A percentile compares a stretch with the other conserved stretches of the same genome.
Conservation (phyloP, 768 basidiomycete genomes). For the Dictyophora rubrovolvata region DNA sequence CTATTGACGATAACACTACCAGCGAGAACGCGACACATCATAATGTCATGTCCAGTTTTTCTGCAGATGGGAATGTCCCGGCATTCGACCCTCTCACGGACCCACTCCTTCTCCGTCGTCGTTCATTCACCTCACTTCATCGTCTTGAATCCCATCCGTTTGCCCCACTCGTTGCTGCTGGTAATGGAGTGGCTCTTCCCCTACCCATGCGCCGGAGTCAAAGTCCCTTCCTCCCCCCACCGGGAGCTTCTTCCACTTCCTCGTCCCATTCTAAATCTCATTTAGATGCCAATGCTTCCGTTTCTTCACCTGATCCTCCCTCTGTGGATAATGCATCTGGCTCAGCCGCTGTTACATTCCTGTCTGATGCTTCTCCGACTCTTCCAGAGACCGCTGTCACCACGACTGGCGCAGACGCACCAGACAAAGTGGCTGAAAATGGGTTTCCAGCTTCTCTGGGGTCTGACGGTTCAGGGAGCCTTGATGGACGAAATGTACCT, state of each 20-base stretch:
- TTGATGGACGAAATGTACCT: not conserved
- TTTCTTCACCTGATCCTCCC: not conserved
- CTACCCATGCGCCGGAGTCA: not conserved
- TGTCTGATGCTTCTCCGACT: not conserved
- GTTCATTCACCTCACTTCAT: constrained; percentile 5
- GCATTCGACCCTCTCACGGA: not conserved
- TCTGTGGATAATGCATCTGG: not conserved
- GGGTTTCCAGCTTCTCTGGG: not conserved
- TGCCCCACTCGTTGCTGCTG: not conserved
- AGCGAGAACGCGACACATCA: not conserved
- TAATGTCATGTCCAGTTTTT: not conserved
- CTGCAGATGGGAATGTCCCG: not conserved
- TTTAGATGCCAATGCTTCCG: not conserved
- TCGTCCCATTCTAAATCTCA: not conserved
- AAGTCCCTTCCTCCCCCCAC: not conserved
- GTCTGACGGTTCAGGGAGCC: not conserved
- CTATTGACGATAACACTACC: not conserved
- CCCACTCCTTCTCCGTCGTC: not conserved
- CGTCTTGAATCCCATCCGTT: constrained; percentile 4
- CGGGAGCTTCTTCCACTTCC: not conserved
- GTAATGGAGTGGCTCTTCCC: not conserved
- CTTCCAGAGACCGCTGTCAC: too few species aligned
- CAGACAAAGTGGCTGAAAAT: not conserved
- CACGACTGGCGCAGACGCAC: not conserved
- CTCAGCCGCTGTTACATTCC: not conserved